Evolutionary conservation across 768 basidiomycete species (phyloP).

Genomic region (Agrocybe praecox): DNA sequence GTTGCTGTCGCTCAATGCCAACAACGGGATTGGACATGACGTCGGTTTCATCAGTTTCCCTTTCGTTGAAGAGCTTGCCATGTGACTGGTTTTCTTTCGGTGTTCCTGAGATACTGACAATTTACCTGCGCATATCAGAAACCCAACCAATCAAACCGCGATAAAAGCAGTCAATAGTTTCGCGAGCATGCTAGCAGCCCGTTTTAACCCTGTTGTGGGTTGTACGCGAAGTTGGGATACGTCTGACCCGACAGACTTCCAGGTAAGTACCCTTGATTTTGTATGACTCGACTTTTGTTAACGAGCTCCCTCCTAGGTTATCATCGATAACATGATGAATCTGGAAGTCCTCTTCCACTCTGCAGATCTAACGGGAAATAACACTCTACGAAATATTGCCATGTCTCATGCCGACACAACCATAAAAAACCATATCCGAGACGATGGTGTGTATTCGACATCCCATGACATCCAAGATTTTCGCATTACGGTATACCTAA

Average conservation of each 20-base stretch:
- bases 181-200: constrained; percentile 53
- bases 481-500: background rate
- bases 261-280: constrained; percentile 32
- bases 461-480: background rate
- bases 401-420: constrained; percentile 68
- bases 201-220: constrained; percentile 62
- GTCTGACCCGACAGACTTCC: constrained; percentile 59
- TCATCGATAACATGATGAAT: constrained; percentile 85
- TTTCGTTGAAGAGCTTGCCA: constrained; percentile 58
- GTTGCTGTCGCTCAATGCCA: constrained; percentile 49
- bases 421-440: constrained; percentile 64
- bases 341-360: constrained; percentile 67
- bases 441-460: constrained; percentile 49
- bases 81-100: constrained; percentile 42
- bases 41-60: constrained; percentile 75
- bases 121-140: constrained; percentile 33
- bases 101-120: background rate
- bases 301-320: constrained; percentile 41
- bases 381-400: constrained; percentile 61
- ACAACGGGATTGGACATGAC: constrained; percentile 61
- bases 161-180: constrained; percentile 58
- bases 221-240: constrained; percentile 74
- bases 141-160: constrained; percentile 59
- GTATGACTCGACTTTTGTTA: background rate
- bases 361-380: constrained; percentile 59